phyloP scores from a whole-genome alignment of 495 filamentous ascomycete genomes.

The Xylona heveae region DNA sequence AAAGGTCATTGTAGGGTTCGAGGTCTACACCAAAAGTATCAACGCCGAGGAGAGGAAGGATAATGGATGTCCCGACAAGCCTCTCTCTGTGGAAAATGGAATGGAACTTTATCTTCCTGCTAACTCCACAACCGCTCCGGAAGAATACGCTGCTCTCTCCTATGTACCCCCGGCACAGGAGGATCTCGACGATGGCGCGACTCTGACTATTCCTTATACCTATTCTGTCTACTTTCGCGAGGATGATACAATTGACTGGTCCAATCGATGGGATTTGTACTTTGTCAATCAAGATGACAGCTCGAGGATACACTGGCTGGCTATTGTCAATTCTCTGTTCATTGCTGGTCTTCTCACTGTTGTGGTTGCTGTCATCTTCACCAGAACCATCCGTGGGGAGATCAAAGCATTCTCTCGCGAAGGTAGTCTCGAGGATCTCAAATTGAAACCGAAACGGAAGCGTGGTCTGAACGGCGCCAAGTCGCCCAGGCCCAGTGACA shows the following conservation, averaged over 20 bases:
- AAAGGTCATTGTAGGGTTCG: slow-evolving; percentile 79
- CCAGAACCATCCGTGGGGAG: slow-evolving; percentile 62
- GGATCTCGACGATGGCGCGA: slow-evolving; percentile 44
- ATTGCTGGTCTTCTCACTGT: slow-evolving; percentile 68
- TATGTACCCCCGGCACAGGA: slow-evolving; percentile 15
- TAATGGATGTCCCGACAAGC: slow-evolving; percentile 42
- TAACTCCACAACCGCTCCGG: background rate
- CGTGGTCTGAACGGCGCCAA: slow-evolving; percentile 17
- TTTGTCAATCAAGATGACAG: slow-evolving; percentile 83
- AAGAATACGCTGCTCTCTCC: slow-evolving; percentile 1
- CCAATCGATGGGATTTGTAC: slow-evolving; percentile 76
- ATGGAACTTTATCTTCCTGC: slow-evolving; percentile 43
- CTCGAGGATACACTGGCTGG: slow-evolving; percentile 74
- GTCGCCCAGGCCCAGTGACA: slow-evolving; percentile 27
- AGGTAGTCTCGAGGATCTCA: slow-evolving; percentile 43
- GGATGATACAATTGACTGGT: slow-evolving; percentile 67
- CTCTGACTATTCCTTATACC: slow-evolving; percentile 63
- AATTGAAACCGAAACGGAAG: slow-evolving; percentile 28
- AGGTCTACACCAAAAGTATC: slow-evolving; percentile 81
- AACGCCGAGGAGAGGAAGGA: slow-evolving; percentile 34
- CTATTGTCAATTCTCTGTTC: slow-evolving; percentile 76
- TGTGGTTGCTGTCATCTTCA: slow-evolving; percentile 69
- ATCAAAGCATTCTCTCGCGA: slow-evolving; percentile 53
- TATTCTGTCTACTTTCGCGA: slow-evolving; percentile 90
- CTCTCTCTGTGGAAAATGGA: slow-evolving; percentile 36